A percentile compares a stretch with the other conserved stretches of the same genome.
phyloP scores from a whole-genome alignment of 2,329 filamentous ascomycete species.

The Clonostachys rhizophaga region DNA sequence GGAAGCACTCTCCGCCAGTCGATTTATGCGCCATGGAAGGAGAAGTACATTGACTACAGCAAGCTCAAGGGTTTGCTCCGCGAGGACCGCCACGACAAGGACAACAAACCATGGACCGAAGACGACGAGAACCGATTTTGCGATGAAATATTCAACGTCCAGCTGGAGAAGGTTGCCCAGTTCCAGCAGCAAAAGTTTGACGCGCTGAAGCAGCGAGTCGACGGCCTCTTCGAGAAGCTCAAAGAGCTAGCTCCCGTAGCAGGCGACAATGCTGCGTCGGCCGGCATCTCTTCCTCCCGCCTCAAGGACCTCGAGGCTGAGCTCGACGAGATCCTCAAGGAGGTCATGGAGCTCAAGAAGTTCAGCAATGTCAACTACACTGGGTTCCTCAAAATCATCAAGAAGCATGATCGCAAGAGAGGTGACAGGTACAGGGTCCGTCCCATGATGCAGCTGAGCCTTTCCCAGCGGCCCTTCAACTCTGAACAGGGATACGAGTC shows the following conservation, averaged over 20 bases:
- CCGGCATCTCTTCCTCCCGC: conserved; percentile 41
- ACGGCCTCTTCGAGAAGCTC: conserved; percentile 62
- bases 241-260: conserved; percentile 74
- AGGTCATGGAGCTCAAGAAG: conserved; percentile 89
- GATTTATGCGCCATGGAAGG: conserved; percentile 83
- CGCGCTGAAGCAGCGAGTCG: conserved; percentile 46
- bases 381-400: conserved; percentile 94
- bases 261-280: conserved; percentile 44
- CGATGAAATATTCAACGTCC: conserved; percentile 89
- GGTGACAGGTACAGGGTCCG: conserved; percentile 83
- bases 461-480: conserved; percentile 90
- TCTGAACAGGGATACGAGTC: conserved; percentile 86
- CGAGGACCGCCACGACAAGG: conserved; percentile 62
- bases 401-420: conserved; percentile 96
- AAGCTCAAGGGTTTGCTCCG: conserved; percentile 88
- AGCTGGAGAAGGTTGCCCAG: conserved; percentile 88
- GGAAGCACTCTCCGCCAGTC: conserved; percentile 80
- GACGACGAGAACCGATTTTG: conserved; percentile 92
- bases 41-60: conserved; percentile 90
- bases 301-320: conserved; percentile 72
- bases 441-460: conserved; percentile 83
- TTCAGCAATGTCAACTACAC: conserved; percentile 97
- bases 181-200: conserved; percentile 81
- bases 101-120: conserved; percentile 78
- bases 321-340: conserved; percentile 82